phyloP scores from a whole-genome alignment of 2,329 filamentous ascomycete genomes.

The Pestalotiopsis sp. region DNA sequence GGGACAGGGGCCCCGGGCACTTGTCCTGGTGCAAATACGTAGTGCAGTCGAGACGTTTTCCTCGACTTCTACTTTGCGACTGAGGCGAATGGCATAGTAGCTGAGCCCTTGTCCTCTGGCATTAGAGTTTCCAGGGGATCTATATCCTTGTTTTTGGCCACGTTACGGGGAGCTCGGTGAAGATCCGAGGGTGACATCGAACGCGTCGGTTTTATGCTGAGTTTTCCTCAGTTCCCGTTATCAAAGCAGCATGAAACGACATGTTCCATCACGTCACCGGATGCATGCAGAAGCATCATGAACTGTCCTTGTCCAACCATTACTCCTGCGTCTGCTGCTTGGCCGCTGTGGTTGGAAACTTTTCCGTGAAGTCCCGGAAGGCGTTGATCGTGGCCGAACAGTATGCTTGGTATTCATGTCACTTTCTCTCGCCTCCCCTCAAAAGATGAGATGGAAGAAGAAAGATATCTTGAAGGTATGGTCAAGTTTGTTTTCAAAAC shows the following conservation, averaged over 20 bases:
- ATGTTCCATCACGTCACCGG: neutral
- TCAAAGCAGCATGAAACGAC: neutral
- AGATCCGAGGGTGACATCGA: neutral
- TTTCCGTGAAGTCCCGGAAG: neutral
- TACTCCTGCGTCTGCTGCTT: neutral
- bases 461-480: neutral
- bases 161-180: slow-evolving; percentile 6
- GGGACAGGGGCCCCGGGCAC: slow-evolving; percentile 2
- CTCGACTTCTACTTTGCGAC: neutral
- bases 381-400: neutral
- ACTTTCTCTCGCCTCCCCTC: neutral
- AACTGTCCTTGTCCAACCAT: neutral
- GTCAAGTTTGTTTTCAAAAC: slow-evolving; percentile 24
- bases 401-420: slow-evolving; percentile 12
- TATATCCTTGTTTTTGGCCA: slow-evolving; percentile 19
- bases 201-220: neutral
- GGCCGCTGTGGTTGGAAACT: neutral
- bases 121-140: slow-evolving; percentile 21
- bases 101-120: neutral
- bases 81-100: neutral
- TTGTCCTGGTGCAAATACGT: neutral
- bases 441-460: neutral
- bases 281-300: neutral
- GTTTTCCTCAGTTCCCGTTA: neutral
- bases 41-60: neutral